These are phyloP conservation scores for Corymbia calophylla DNA, from an alignment of 441 rosid species.

Conservation along the genomic window DNA sequence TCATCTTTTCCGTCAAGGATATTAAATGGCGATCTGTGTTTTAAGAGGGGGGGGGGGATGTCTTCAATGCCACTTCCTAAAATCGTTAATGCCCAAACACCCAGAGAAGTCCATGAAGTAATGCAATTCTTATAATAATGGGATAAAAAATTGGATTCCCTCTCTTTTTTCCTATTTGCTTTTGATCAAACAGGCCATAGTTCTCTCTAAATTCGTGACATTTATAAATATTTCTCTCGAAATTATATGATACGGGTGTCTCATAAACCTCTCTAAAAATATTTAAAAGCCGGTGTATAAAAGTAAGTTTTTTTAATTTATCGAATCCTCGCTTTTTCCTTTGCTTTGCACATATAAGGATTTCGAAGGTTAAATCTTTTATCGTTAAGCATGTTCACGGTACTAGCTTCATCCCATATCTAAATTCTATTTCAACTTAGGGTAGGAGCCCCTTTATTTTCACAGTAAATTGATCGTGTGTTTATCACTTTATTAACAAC, in stretches of 20 bases:
- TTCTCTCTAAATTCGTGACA: not conserved
- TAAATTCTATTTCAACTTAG: not conserved
- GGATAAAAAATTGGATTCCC: not conserved
- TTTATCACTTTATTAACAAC: not conserved
- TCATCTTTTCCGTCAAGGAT: not conserved
- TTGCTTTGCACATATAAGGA: not conserved
- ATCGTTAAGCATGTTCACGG: not conserved
- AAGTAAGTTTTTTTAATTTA: not conserved
- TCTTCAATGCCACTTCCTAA: not conserved
- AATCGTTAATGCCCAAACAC: not conserved
- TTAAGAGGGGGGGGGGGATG: not conserved
- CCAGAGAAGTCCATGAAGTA: not conserved
- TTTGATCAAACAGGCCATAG: not conserved
- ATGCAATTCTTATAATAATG: not conserved
- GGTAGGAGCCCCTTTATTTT: not conserved
- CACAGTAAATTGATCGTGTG: not conserved
- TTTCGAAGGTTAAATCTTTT: not conserved
- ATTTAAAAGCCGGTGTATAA: not conserved
- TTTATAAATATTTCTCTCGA: not conserved
- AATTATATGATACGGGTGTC: not conserved
- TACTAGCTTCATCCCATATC: not conserved
- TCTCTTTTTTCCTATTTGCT: not conserved
- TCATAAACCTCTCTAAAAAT: not conserved
- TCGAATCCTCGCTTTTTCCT: not conserved
- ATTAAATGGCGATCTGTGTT: not conserved